phyloP scores from a whole-genome alignment of 2,329 filamentous ascomycete species.

The Penicillium sp. region DNA sequence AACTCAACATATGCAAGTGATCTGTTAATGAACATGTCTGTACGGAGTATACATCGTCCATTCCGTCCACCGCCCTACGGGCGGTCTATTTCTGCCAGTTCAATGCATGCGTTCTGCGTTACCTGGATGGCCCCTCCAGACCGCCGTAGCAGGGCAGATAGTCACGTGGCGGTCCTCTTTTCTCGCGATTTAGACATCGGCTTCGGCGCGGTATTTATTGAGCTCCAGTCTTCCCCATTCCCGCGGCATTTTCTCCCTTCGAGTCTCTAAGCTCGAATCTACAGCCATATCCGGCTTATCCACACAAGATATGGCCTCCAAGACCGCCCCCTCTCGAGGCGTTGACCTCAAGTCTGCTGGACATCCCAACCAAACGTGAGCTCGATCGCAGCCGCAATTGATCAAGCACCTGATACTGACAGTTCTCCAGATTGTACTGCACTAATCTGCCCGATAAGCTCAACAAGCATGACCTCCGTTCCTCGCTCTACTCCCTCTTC shows the following conservation, averaged over 20 bases:
- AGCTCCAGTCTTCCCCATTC: constrained; percentile 11
- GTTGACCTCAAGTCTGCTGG: constrained; percentile 53
- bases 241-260: neutral
- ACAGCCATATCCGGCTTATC: neutral
- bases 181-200: constrained; percentile 22
- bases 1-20: neutral
- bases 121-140: neutral
- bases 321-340: constrained; percentile 49
- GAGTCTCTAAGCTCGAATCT: neutral
- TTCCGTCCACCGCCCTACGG: neutral
- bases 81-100: neutral
- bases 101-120: neutral
- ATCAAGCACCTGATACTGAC: constrained; percentile 29
- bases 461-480: constrained; percentile 84
- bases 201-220: neutral
- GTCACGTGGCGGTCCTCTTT: constrained; percentile 20
- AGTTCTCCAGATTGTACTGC: constrained; percentile 75
- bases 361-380: constrained; percentile 79
- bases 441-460: constrained; percentile 90
- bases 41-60: neutral
- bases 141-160: constrained; percentile 1
- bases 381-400: constrained; percentile 28
- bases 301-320: constrained; percentile 44
- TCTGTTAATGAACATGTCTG: neutral
- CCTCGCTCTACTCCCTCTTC: constrained; percentile 89